Base-by-base conservation (phyloP, 169 alveolate species). In the Cryptosporidium andersoni region DNA sequence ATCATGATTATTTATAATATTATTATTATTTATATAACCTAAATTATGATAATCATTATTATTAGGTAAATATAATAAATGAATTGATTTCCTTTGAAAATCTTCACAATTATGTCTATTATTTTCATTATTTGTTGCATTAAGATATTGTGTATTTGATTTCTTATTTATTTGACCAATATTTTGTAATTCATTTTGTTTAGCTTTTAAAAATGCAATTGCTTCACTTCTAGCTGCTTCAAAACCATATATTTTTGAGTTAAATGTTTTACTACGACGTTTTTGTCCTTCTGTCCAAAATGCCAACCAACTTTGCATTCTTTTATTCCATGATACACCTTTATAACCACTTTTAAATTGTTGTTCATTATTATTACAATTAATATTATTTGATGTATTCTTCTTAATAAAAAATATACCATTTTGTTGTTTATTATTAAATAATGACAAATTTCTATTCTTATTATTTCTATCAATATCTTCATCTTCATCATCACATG, bases 281-380 rank as follows among this genome's bases (percentile, higher is more conserved):
- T 66, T 52, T 40, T 67, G 82, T 16, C 82, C 82, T 25, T 67
- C 82, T 6, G 82, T 67, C 82, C 82, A 67, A 67, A 67, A 67
- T 40, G 82, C 82, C 37, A 67, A 7, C 82, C 82, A 67, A 12
- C 82, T 67, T 4, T 67, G 82, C 82, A 67, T 67, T 53, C 82
- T 67, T 25, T 67, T 67, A 42, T 67, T 67, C 82, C 82, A 67
- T 53, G 82, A 67, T 5, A 67, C 82, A 40, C 82, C 82, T 16
- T 67, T 67, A 37, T 67, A 67, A 2, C 82, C 82, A 45, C 82
- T 67, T 37, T 67, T 67, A 51, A 53, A 67, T 25, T 67, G 82
- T 42, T 67, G 82, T 42, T 67, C 82, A 11, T 45, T 25, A 0
- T 36, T n/a, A 53, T 53, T 53, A 53, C 40, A 16, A 63, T 51